Base-by-base conservation (phyloP, 768 basidiomycete genomes). In the Pleurotus cornucopiae region DNA sequence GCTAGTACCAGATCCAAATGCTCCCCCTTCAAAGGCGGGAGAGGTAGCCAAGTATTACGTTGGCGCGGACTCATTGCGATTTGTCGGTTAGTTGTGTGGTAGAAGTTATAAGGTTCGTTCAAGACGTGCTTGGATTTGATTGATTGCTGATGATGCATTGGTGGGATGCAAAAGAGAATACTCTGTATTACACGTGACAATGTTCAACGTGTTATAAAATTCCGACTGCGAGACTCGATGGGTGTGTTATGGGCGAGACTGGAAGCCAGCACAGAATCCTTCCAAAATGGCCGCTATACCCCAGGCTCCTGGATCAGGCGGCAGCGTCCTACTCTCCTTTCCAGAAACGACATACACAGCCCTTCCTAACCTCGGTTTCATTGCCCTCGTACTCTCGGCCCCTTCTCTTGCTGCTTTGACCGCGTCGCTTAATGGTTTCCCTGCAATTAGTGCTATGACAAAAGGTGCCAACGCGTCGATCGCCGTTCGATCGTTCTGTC, bases 11-110 rank as follows among this genome's bases (percentile, higher is more conserved):
- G 89, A 91, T 65, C 75, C 88, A 2, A 76, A 75, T 43, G 83
- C 85, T 26, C 76, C 86, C 2, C 76, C 83, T 14, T 76, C 78
- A 1, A 85, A 84, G 58, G 76, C 80, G 4, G 89, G 86, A 56
- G 88, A 89, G 64, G 81, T 89, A 0, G 87, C 88, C 6, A 91
- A 88, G 66, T 93, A 93, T 66, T 93, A 88, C 64, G 75, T 94
- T 55, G 83, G 83, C 57, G 83, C 89, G 9, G 91, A 93, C 68
- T 81, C 87, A 3, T 71, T 93, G 68, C 79, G 91, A 66, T 91
- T 94, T 61, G 91, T 94, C 58, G 91, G 91, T 38, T 91, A 70
- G 71, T 43, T 20, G 40, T 13, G 40, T 13, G 41, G 41, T n/a
- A 43, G 41, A n/a, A 11, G 12, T 34, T 34, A 34, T 9, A 34